Base-by-base conservation (phyloP, 352 stramenopile species). In the Blastocystis sp. region DNA sequence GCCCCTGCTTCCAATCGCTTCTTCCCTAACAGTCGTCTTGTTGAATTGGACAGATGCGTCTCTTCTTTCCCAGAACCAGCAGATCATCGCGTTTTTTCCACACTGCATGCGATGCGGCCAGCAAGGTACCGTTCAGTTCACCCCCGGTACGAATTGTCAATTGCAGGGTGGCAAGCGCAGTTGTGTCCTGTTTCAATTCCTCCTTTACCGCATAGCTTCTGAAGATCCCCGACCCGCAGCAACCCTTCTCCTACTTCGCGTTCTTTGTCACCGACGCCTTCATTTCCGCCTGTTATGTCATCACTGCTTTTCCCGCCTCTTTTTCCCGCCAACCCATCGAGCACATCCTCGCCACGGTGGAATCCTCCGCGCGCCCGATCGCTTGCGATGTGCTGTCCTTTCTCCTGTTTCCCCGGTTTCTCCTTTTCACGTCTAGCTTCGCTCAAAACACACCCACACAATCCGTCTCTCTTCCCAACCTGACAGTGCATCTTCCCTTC, bases 321-420 rank as follows among this genome's bases (percentile, higher is more conserved):
- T 57, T 14, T 57, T 17, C 48, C 14, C 48, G 6, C 48, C 48
- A 7, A 7, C 6, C 14, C 48, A 57, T 57, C 48, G 48, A 57
- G 14, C 6, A 57, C 48, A 57, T 57, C 48, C 6, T 57, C 48
- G 0, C 48, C 48, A 57, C 6, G 6, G 14, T 57, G 6, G 14
- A 71, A 40, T 24, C 38, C 3, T 3, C 38, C 3, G 3, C 68
- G 24, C 65, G 65, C 14, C 21, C 43, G 21, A 59, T 77, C 40
- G 40, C 34, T 19, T 59, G n/a, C 40, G 68, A 77, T 77, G 24
- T 77, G 1, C 3, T 77, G 21, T 59, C 68, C 6, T 59, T 77
- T 57, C 68, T 77, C 6, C 68, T 61, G 52, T 59, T 77, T 57
- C 28, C 28, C 11, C 24, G 14, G 1, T 57, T 10, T 77, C 40